Conservation (phyloP, 768 basidiomycete genomes). For the Lactarius quietus region DNA sequence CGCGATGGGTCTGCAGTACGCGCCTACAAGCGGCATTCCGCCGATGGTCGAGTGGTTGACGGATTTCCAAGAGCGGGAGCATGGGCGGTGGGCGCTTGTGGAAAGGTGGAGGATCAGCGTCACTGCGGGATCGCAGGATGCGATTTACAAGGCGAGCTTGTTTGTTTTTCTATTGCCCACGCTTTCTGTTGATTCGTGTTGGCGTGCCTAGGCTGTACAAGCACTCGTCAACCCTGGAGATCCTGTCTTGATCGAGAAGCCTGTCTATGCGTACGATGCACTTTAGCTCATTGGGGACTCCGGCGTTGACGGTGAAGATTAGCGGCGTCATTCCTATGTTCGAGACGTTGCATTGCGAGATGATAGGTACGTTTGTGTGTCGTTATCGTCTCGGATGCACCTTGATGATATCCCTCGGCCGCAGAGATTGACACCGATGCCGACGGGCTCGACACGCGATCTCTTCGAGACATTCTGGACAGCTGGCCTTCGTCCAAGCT, state of each 20-base stretch:
- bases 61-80: slow-evolving; percentile 65
- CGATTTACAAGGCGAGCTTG: slow-evolving; percentile 71
- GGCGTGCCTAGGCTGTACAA: slow-evolving; percentile 53
- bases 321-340: slow-evolving; percentile 70
- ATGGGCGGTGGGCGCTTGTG: slow-evolving; percentile 50
- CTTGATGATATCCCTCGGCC: slow-evolving; percentile 5
- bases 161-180: too few relatives aligned
- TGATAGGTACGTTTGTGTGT: slow-evolving; percentile 47
- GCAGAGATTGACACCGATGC: slow-evolving; percentile 77
- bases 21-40: slow-evolving; percentile 64
- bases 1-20: slow-evolving; percentile 69
- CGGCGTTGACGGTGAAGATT: background rate
- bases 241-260: slow-evolving; percentile 75
- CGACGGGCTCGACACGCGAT: slow-evolving; percentile 58
- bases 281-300: slow-evolving; percentile 21
- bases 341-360: slow-evolving; percentile 49
- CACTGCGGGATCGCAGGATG: slow-evolving; percentile 85
- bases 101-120: slow-evolving; percentile 73
- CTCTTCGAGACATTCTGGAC: slow-evolving; percentile 61
- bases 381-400: background rate
- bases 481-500: slow-evolving; percentile 70
- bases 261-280: slow-evolving; percentile 60
- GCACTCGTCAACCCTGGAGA: slow-evolving; percentile 78
- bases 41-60: slow-evolving; percentile 65
- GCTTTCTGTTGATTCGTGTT: background rate